A percentile compares a stretch with the other conserved stretches of the same genome.
phyloP scores from a whole-genome alignment of 179 eudicot genomes.

The Actinidia chinensis region DNA sequence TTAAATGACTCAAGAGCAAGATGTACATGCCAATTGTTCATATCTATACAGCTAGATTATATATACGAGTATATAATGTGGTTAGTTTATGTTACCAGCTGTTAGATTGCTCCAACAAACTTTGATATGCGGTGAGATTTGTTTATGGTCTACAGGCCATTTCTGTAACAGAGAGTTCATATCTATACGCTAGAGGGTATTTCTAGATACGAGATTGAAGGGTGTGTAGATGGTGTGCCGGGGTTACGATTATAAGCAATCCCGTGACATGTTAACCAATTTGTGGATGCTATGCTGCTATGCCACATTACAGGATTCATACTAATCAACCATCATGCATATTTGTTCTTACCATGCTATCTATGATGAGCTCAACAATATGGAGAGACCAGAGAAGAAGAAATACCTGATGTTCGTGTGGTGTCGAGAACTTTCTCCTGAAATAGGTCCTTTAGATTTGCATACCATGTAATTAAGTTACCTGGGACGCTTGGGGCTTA shows the following conservation, averaged over 20 bases:
- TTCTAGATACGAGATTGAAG: constrained; percentile 12
- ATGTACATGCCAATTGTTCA: too few species aligned
- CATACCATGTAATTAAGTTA: neutral
- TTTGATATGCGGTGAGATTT: constrained; percentile 10
- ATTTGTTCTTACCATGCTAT: neutral
- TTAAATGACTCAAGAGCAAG: too few species aligned
- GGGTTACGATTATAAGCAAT: neutral
- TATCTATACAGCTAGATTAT: too few species aligned
- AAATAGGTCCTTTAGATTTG: neutral
- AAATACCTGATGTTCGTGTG: neutral
- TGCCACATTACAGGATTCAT: neutral
- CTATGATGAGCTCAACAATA: neutral
- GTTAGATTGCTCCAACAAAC: constrained; percentile 21
- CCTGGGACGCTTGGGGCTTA: neutral
- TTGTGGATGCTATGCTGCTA: neutral
- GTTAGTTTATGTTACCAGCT: constrained; percentile 4
- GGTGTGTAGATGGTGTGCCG: constrained; percentile 9
- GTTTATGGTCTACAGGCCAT: constrained; percentile 9
- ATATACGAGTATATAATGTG: neutral
- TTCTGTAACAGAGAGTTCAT: neutral
- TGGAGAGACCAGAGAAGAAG: neutral
- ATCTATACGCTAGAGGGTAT: neutral
- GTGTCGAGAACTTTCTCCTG: constrained; percentile 12
- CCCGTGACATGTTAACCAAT: neutral
- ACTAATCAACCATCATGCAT: neutral